Base-by-base conservation (phyloP, 345 rosid genomes). In the Acer campestre region DNA sequence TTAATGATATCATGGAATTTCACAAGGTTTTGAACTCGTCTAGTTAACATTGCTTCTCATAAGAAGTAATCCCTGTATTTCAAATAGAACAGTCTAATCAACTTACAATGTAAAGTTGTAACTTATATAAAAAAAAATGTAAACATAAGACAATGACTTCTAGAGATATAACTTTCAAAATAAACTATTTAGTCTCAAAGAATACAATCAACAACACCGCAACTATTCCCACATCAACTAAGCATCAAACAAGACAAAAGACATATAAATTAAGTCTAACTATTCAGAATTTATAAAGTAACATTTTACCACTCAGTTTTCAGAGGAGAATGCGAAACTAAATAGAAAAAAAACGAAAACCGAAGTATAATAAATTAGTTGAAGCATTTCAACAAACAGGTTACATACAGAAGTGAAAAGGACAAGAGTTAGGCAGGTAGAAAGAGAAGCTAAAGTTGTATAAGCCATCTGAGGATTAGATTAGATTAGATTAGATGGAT, bases 1-100 rank as follows among this genome's bases (percentile, higher is more conserved):
- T 40, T 25, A 51, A 64, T 23, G 7, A 10, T 49, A 65, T 74
- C 80, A 46, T 31, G 38, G 14, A 68, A 73, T 16, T 49, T 51
- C 10, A 46, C 44, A 23, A 67, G 29, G 40, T 11, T 76, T 49
- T 20, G 68, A 64, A 67, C 70, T 59, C 65, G 75, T 38, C 76
- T 72, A 29, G 56, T 16, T 56, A 84, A 70, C 88, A 82, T 82
- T 6, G 69, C 68, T 62, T 64, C 23, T 10, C 12, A 51, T 70
- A 42, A n/a, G 27, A 67, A 7, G 61, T 29, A 6, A 23, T 68
- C 20, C 63, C 35, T 67, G 49, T 9, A 2, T 20, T 49, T 11
- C 48, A 75, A 35, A 75, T 10, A 29, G 35, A 31, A 65, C 6
- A n/a, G 9, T 65, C 56, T 23, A 61, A 46, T 9, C 49, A 42